phyloP scores from a whole-genome alignment of 139 green algal genomes.

The Astrephomene gubernaculifera region DNA sequence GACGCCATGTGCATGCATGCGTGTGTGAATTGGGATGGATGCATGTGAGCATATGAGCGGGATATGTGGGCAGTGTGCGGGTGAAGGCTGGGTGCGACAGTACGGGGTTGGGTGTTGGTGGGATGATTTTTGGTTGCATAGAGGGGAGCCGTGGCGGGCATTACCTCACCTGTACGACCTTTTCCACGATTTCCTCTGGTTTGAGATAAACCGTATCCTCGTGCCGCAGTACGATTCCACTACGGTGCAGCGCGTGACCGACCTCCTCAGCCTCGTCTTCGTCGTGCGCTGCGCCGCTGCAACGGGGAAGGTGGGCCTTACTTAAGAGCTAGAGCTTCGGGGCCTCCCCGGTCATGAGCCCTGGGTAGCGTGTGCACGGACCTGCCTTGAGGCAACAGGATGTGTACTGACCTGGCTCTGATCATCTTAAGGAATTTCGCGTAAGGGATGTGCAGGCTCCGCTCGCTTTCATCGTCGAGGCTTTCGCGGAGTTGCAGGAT shows the following conservation, averaged over 20 bases:
- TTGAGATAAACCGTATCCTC: conserved; percentile 23
- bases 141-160: too few species aligned
- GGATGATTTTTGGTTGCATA: too few species aligned
- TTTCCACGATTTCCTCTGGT: conserved; percentile 13
- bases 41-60: too few species aligned
- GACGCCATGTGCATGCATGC: too few species aligned
- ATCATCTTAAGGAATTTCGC: neutral
- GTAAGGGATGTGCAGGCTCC: neutral
- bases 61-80: too few species aligned
- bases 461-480: conserved; percentile 2
- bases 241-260: neutral
- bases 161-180: conserved; percentile 20
- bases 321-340: too few species aligned
- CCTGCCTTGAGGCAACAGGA: neutral
- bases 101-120: too few species aligned
- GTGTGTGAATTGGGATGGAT: too few species aligned
- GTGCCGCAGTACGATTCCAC: conserved; percentile 9
- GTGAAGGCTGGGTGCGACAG: too few species aligned
- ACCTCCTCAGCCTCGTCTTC: conserved; percentile 28
- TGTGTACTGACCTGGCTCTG: neutral
- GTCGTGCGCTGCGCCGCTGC: conserved; percentile 4
- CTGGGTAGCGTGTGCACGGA: too few species aligned
- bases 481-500: conserved; percentile 20
- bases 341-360: too few species aligned
- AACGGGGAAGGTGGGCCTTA: too few species aligned